phyloP scores from a whole-genome alignment of 208 protist genomes.

The Crithidia brevicula region DNA sequence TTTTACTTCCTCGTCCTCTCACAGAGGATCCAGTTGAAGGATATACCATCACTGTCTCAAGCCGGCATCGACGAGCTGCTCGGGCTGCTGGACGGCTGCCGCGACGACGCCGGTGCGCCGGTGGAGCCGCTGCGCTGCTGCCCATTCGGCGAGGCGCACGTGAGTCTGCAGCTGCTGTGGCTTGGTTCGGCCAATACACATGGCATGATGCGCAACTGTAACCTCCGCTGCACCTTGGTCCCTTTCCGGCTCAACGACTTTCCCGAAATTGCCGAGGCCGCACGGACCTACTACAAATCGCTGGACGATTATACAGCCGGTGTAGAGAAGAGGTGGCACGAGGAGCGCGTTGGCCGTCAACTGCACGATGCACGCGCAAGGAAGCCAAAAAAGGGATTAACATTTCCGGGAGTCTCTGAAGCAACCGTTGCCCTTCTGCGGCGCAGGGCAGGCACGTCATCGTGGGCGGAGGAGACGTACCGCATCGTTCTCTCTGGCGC shows the following conservation, averaged over 20 bases:
- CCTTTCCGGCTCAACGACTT: conserved; percentile 8
- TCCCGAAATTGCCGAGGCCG: conserved; percentile 12
- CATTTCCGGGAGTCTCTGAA: background rate
- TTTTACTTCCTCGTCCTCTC: conserved; percentile 29
- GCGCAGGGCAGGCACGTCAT: background rate
- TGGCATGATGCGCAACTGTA: background rate
- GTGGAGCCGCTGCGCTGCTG: conserved; percentile 18
- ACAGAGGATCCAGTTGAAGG: conserved; percentile 15
- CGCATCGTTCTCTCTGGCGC: conserved; percentile 9
- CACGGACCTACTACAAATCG: conserved; percentile 5
- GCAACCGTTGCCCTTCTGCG: background rate
- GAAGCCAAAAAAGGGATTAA: background rate
- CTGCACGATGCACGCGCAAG: background rate
- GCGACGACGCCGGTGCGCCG: background rate
- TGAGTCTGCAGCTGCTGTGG: conserved; percentile 15
- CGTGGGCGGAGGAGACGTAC: conserved; percentile 22
- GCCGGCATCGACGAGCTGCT: conserved; percentile 5
- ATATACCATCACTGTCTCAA: conserved; percentile 4
- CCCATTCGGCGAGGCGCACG: conserved; percentile 29
- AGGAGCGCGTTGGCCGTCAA: background rate
- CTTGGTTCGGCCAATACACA: background rate
- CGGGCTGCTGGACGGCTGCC: conserved; percentile 16
- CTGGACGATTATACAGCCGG: background rate
- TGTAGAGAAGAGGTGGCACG: background rate
- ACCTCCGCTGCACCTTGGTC: conserved; percentile 6